A percentile compares a stretch with the other conserved stretches of the same genome.
These are phyloP conservation scores for Anthoceros angustus DNA, from an alignment of 225 moss, liverwort and hornwort species.

Conservation along the genomic window DNA sequence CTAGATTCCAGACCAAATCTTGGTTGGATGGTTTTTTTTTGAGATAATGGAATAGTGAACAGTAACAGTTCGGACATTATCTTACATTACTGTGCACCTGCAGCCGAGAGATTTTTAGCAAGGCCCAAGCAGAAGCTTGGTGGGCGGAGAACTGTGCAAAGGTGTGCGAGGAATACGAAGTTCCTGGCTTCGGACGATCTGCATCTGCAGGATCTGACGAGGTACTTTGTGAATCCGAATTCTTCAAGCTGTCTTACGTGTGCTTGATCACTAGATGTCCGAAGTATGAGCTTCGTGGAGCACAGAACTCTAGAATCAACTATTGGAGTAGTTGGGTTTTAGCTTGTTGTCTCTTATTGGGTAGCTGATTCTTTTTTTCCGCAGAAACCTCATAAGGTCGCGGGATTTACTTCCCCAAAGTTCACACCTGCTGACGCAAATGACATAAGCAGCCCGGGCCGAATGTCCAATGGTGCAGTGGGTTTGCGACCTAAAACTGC, in stretches of 20 bases:
- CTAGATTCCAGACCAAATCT: no score
- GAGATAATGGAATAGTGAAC: no score
- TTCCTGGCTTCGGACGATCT: constrained; percentile 37
- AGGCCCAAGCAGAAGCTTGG: constrained; percentile 45
- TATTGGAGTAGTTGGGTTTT: no score
- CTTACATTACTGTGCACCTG: constrained; percentile 8
- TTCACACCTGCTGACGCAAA: constrained; percentile 3
- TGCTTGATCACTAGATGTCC: no score
- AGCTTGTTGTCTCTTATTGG: no score
- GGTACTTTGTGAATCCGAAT: constrained; percentile 10
- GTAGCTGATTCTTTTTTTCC: background rate
- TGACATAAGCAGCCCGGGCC: background rate
- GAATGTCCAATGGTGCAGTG: background rate
- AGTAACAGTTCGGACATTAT: no score
- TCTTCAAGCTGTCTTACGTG: no score
- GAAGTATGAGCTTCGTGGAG: no score
- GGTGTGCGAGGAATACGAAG: constrained; percentile 36
- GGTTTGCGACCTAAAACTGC: background rate
- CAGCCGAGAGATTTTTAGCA: constrained; percentile 52
- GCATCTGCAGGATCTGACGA: constrained; percentile 43
- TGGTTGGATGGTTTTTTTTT: no score
- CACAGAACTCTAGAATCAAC: no score
- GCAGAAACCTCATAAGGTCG: background rate
- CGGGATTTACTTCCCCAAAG: background rate
- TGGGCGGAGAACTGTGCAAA: constrained; percentile 51